These are phyloP conservation scores for Curvularia verruculosa DNA, from an alignment of 2,329 filamentous ascomycete genomes.

Conservation along the genomic window DNA sequence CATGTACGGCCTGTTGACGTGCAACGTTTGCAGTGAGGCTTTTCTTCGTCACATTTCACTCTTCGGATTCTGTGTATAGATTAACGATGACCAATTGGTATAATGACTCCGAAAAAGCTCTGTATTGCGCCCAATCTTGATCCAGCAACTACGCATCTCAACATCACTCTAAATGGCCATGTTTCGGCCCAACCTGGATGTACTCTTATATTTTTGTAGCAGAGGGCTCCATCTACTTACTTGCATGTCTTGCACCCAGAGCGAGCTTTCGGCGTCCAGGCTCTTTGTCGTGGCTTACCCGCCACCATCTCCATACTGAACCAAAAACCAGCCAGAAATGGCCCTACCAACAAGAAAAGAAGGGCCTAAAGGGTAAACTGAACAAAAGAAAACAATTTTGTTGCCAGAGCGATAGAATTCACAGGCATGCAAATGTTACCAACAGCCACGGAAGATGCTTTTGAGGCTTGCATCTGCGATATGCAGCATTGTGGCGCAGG, in stretches of 20 bases:
- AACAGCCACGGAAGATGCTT: background rate
- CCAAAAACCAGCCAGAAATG: background rate
- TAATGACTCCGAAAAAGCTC: background rate
- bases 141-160: background rate
- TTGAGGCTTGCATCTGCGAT: slow-evolving; percentile 9
- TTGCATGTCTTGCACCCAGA: slow-evolving; percentile 29
- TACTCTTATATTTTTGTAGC: background rate
- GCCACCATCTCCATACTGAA: slow-evolving; percentile 8
- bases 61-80: slow-evolving; percentile 34
- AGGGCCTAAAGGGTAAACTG: background rate
- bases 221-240: slow-evolving; percentile 11
- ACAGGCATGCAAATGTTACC: slow-evolving; percentile 13
- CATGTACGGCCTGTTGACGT: slow-evolving; percentile 42
- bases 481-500: slow-evolving; percentile 14
- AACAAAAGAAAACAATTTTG: background rate
- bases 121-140: background rate
- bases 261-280: slow-evolving; percentile 24
- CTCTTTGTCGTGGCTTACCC: slow-evolving; percentile 23
- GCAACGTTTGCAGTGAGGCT: slow-evolving; percentile 39
- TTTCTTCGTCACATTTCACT: slow-evolving; percentile 45
- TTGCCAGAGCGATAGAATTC: background rate
- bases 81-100: slow-evolving; percentile 4
- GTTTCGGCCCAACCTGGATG: too few relatives aligned
- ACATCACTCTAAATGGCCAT: background rate
- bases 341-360: background rate